These are phyloP conservation scores for Mikania micrantha DNA, from an alignment of 129 eudicot genomes.

Conservation along the genomic window DNA sequence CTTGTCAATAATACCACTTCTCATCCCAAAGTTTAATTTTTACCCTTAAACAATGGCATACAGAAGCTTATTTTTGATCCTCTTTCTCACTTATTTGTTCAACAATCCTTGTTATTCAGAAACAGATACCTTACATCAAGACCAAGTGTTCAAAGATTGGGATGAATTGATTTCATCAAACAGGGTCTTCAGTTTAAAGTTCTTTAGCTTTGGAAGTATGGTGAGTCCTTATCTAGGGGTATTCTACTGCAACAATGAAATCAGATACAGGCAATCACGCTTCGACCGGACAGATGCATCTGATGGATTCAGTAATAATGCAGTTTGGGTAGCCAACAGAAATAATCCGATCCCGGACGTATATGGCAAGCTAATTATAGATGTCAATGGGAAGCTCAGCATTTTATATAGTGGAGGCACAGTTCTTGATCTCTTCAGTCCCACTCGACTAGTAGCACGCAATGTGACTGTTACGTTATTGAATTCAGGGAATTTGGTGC, in stretches of 20 bases:
- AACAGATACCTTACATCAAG: too few relatives aligned
- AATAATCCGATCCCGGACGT: constrained; percentile 27
- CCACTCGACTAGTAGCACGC: not conserved
- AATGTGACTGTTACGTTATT: constrained; percentile 13
- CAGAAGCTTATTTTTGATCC: too few relatives aligned
- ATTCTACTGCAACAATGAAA: constrained; percentile 21
- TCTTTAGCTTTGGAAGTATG: too few relatives aligned
- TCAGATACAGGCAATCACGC: not conserved
- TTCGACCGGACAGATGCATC: not conserved
- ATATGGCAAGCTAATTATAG: constrained; percentile 11
- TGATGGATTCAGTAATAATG: not conserved
- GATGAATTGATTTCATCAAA: too few relatives aligned
- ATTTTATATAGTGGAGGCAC: constrained; percentile 10
- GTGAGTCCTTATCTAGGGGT: too few relatives aligned
- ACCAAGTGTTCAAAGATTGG: too few relatives aligned
- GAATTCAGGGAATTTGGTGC: constrained; percentile 23
- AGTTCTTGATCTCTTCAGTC: not conserved
- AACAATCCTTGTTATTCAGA: too few relatives aligned
- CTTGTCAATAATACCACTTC: too few relatives aligned
- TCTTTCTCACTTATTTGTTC: too few relatives aligned
- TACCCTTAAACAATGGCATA: too few relatives aligned
- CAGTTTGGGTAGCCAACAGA: constrained; percentile 50
- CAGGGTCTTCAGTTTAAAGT: too few relatives aligned
- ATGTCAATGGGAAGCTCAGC: constrained; percentile 11
- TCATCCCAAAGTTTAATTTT: too few relatives aligned